These are phyloP conservation scores for Colletotrichum limetticola DNA, from an alignment of 2,329 filamentous ascomycete genomes.

Conservation along the genomic window DNA sequence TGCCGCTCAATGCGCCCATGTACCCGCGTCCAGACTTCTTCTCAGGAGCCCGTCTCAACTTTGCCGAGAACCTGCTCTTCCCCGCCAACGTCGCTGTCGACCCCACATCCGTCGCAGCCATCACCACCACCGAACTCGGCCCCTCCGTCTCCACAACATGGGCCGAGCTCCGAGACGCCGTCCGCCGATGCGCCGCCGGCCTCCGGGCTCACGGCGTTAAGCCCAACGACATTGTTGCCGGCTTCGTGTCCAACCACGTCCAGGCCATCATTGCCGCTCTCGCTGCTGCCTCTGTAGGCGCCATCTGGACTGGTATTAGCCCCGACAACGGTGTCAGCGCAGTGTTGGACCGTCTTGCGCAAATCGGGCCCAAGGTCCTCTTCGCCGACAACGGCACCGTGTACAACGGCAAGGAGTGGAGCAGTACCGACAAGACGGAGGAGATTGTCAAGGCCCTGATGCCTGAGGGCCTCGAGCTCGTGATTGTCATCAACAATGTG, in stretches of 20 bases:
- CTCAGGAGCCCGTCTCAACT: slow-evolving; percentile 82
- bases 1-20: slow-evolving; percentile 75
- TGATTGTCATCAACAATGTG: slow-evolving; percentile 80
- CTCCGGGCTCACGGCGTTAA: slow-evolving; percentile 74
- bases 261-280: slow-evolving; percentile 91
- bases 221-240: slow-evolving; percentile 68
- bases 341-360: slow-evolving; percentile 85
- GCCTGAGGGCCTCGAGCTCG: slow-evolving; percentile 69
- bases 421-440: slow-evolving; percentile 81
- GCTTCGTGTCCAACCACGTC: slow-evolving; percentile 89
- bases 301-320: slow-evolving; percentile 92
- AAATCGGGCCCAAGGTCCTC: slow-evolving; percentile 84
- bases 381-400: slow-evolving; percentile 89
- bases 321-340: slow-evolving; percentile 93
- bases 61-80: slow-evolving; percentile 93
- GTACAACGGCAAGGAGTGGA: slow-evolving; percentile 92
- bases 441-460: slow-evolving; percentile 77
- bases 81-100: slow-evolving; percentile 68
- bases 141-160: slow-evolving; percentile 73
- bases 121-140: slow-evolving; percentile 81
- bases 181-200: slow-evolving; percentile 77
- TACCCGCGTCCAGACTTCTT: slow-evolving; percentile 93
- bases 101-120: slow-evolving; percentile 74
- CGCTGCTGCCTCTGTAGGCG: slow-evolving; percentile 82
- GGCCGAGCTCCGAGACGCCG: slow-evolving; percentile 81